Percentiles rank a stretch among this genome's conserved stretches.
These are phyloP conservation scores for Aureobasidium sp. DNA, from an alignment of 2,329 filamentous ascomycete genomes.

Conservation along the genomic window DNA sequence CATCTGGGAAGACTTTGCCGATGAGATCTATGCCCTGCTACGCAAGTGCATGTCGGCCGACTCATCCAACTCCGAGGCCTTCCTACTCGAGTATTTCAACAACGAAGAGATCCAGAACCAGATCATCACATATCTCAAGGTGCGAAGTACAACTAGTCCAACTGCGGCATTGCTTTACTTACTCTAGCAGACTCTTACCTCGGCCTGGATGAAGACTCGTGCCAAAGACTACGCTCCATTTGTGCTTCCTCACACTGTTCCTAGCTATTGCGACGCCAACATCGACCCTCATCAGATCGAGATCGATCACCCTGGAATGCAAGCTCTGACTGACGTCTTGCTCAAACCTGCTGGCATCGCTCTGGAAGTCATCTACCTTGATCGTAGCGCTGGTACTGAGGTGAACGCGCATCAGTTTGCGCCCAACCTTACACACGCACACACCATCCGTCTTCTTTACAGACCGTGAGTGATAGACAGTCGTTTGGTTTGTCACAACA, in stretches of 20 bases:
- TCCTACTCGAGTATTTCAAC: constrained; percentile 65
- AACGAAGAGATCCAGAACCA: constrained; percentile 58
- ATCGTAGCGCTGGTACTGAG: constrained; percentile 69
- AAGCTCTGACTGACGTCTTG: constrained; percentile 68
- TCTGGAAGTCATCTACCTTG: constrained; percentile 85
- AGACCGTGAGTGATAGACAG: constrained; percentile 48
- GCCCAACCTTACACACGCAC: constrained; percentile 31
- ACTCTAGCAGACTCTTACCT: constrained; percentile 62
- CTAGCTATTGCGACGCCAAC: constrained; percentile 60
- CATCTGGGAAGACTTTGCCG: constrained; percentile 76
- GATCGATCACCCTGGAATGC: constrained; percentile 85
- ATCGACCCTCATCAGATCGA: constrained; percentile 73
- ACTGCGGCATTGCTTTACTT: background rate
- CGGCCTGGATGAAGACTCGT: constrained; percentile 75
- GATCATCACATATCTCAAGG: constrained; percentile 78
- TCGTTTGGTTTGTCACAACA: background rate
- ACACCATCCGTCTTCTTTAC: constrained; percentile 54
- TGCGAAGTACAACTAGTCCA: constrained; percentile 24
- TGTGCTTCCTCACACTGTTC: constrained; percentile 54
- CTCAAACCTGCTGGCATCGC: constrained; percentile 72
- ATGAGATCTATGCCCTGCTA: constrained; percentile 65
- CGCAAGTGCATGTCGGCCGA: constrained; percentile 45
- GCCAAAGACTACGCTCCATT: constrained; percentile 64
- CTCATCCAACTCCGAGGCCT: constrained; percentile 40
- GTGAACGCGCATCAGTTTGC: constrained; percentile 66